These are phyloP conservation scores for Fusarium sp. DNA, from an alignment of 2,329 filamentous ascomycete species.

Conservation along the genomic window DNA sequence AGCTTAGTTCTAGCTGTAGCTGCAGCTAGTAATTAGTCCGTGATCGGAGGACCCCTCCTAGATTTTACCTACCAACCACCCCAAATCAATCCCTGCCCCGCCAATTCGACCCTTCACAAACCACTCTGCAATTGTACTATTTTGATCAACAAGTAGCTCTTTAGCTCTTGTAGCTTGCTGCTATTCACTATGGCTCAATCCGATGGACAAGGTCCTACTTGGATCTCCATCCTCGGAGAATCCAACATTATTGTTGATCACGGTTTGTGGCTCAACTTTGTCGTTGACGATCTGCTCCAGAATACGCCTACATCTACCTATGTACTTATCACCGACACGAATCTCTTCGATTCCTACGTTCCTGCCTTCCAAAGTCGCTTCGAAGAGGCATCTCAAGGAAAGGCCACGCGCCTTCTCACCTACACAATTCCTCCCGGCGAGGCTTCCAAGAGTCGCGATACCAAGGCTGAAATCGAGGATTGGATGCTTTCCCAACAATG, in stretches of 20 bases:
- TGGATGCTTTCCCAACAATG: slow-evolving; percentile 95
- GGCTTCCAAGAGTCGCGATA: slow-evolving; percentile 90
- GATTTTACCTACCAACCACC: slow-evolving; percentile 27
- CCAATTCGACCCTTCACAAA: slow-evolving; percentile 7
- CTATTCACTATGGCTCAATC: slow-evolving; percentile 43
- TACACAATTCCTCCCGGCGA: slow-evolving; percentile 92
- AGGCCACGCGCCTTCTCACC: slow-evolving; percentile 76
- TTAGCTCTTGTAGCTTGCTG: slow-evolving; percentile 6
- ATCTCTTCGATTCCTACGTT: slow-evolving; percentile 83
- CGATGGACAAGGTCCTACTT: slow-evolving; percentile 56
- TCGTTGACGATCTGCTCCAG: slow-evolving; percentile 81
- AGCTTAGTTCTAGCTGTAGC: background rate
- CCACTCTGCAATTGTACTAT: background rate
- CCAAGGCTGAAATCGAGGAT: slow-evolving; percentile 95
- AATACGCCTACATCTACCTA: slow-evolving; percentile 89
- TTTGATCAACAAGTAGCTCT: slow-evolving; percentile 19
- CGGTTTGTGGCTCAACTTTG: slow-evolving; percentile 85
- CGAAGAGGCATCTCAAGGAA: slow-evolving; percentile 43
- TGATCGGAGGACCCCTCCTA: slow-evolving; percentile 32
- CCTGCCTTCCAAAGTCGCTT: slow-evolving; percentile 72
- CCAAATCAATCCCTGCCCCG: slow-evolving; percentile 5
- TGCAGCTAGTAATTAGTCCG: slow-evolving; percentile 8
- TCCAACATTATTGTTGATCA: slow-evolving; percentile 94
- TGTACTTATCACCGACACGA: slow-evolving; percentile 96
- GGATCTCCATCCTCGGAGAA: slow-evolving; percentile 85